Conservation (phyloP, 352 stramenopile species). For the Globisporangium irregulare region DNA sequence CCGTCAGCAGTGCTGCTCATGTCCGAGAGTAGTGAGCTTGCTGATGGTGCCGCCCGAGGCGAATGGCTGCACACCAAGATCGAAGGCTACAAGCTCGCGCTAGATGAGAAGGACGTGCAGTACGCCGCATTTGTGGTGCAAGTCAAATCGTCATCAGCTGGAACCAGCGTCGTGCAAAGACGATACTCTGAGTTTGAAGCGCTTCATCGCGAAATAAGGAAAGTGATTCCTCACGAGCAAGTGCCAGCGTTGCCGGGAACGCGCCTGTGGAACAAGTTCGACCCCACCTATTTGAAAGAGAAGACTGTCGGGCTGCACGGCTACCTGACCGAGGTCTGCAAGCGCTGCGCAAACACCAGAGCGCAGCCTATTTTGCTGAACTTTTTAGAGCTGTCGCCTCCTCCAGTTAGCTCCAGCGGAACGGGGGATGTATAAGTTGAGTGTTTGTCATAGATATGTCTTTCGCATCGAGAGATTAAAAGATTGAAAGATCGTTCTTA, state of each 20-base stretch:
- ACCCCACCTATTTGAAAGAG: conserved; percentile 76
- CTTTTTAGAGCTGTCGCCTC: conserved; percentile 52
- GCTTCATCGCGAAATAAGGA: conserved; percentile 69
- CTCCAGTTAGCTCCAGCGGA: conserved; percentile 6
- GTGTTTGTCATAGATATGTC: conserved; percentile 4
- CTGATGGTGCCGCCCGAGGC: conserved; percentile 18
- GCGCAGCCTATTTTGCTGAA: conserved; percentile 59
- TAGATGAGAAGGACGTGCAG: conserved; percentile 70
- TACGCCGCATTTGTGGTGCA: conserved; percentile 81
- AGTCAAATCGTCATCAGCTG: conserved; percentile 59
- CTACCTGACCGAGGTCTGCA: conserved; percentile 73
- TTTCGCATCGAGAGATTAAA: not conserved
- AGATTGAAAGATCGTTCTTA: not conserved
- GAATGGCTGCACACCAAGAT: conserved; percentile 83
- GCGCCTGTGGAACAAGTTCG: conserved; percentile 84
- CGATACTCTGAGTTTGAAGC: conserved; percentile 79
- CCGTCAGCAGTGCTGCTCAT: conserved; percentile 75
- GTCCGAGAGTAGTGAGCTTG: conserved; percentile 29
- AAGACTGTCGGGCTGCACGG: conserved; percentile 69
- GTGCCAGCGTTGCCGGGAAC: conserved; percentile 65
- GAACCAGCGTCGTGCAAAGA: conserved; percentile 69
- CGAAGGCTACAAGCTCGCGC: conserved; percentile 59
- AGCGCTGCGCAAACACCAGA: conserved; percentile 68
- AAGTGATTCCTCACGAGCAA: conserved; percentile 79
- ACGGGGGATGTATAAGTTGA: conserved; percentile 14